Evolutionary conservation across 1,284 basidiomycete genomes (phyloP), one percentile per base, ranked within the genome.

Genomic region (Tilletia indica): DNA sequence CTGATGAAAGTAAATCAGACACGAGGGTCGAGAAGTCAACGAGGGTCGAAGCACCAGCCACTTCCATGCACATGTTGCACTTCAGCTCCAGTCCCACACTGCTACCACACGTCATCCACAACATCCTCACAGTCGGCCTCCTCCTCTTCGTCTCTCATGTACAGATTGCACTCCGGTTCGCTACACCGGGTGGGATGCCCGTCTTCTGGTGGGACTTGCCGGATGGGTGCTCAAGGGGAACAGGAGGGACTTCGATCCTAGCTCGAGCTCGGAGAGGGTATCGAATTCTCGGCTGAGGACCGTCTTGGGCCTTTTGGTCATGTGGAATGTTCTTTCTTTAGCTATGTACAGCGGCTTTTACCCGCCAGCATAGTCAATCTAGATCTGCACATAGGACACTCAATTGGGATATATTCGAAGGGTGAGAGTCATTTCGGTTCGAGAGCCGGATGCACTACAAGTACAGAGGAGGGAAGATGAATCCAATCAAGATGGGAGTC

Each of bases 261-360:
- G 42, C 14, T 51, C 6, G 51, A 19, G 8, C 14, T 39, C 4
- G 56, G 54, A 2, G 0, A 38, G 21, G 54, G 38, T 34, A 2
- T 19, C 31, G 61, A 34, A 42, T 8, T 25, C n/a, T 9, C 16
- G 74, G 67, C 93, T 92, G 89, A 84, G 93, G 5, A 83, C 82
- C 8, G 97, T 93, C 90, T 90, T 89, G 66, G 82, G 91, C 0
- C 75, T 6, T 5, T 42, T 64, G 36, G 16, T 64, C 34, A 39
- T 91, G 0, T 97, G 94, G 93, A 90, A 91, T 1, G 83, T 87
- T 0, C 81, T 90, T 4, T 90, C 90, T 4, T 84, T 91, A n/a
- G 88, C 94, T 4, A 86, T 96, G 2, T 97, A 94, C 93, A 88
- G 87, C 0, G 89, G 89, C 1, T 96, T 95, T 82, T 88, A 96